Percentiles rank a stretch among this genome's conserved stretches.
Conservation (phyloP, 345 rosid genomes). For the Tarenaya hassleriana region DNA sequence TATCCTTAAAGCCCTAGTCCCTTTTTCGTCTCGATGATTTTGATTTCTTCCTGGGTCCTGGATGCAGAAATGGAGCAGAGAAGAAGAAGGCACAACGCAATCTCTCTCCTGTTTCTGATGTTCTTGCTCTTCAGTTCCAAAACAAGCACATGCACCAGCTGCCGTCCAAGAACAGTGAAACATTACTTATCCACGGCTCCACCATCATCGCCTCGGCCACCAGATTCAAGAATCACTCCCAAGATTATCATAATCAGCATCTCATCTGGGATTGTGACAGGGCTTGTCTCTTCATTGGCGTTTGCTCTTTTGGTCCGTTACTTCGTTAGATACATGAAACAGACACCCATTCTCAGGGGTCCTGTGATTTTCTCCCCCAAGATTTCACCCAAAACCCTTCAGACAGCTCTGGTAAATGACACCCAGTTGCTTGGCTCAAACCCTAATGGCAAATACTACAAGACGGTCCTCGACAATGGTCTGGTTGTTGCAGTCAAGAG, state of each 20-base stretch:
- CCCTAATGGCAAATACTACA: conserved; percentile 67
- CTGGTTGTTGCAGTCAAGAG: conserved; percentile 64
- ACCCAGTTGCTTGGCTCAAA: conserved; percentile 71
- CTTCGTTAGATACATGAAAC: conserved; percentile 54
- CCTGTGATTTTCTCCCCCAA: conserved; percentile 85
- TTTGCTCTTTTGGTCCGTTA: conserved; percentile 50
- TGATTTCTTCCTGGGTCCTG: conserved; percentile 16
- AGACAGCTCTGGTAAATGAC: conserved; percentile 55
- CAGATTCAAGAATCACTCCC: conserved; percentile 38
- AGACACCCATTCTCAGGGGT: conserved; percentile 85
- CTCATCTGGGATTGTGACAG: conserved; percentile 52
- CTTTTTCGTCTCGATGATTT: conserved; percentile 21
- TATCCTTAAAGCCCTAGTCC: conserved; percentile 16
- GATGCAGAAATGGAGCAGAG: conserved; percentile 40
- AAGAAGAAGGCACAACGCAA: conserved; percentile 17
- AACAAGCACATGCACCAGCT: conserved; percentile 26
- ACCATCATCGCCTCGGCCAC: conserved; percentile 34
- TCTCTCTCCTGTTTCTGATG: conserved; percentile 31
- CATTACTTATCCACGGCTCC: conserved; percentile 34
- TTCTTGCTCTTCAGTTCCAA: conserved; percentile 23
- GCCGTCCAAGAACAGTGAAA: conserved; percentile 44
- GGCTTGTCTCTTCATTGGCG: conserved; percentile 44
- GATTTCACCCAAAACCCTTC: conserved; percentile 62
- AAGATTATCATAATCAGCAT: conserved; percentile 53
- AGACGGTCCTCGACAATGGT: conserved; percentile 69